Conservation (phyloP, 2,329 filamentous ascomycete species). For the Tolypocladium inflatum region DNA sequence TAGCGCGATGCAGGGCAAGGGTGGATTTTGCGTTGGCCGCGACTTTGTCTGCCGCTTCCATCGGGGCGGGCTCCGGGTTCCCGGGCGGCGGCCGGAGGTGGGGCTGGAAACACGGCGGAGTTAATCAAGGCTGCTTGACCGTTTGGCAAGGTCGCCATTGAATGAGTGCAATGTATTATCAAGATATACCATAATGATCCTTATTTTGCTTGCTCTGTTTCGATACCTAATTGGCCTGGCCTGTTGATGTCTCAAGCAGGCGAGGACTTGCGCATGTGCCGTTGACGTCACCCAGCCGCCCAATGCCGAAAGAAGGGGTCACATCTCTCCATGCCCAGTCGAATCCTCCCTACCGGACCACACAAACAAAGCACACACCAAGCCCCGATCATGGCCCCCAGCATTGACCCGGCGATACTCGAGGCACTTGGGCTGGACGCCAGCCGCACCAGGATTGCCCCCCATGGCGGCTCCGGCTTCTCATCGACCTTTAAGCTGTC, state of each 20-base stretch:
- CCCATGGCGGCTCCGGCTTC: slow-evolving; percentile 59
- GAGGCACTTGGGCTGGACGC: slow-evolving; percentile 51
- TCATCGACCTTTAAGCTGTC: slow-evolving; percentile 55
- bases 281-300: neutral
- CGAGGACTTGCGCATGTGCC: neutral
- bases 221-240: neutral
- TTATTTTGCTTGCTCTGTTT: neutral
- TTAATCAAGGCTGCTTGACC: neutral
- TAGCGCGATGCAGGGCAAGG: neutral
- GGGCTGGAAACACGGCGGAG: neutral
- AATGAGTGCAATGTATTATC: neutral
- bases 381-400: slow-evolving; percentile 27
- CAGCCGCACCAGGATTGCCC: slow-evolving; percentile 41
- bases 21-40: neutral
- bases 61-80: neutral
- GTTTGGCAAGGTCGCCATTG: neutral
- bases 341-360: neutral
- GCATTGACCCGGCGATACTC: slow-evolving; percentile 53
- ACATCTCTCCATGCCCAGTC: neutral
- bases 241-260: neutral
- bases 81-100: neutral
- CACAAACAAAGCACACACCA: neutral
- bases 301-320: neutral
- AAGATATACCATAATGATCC: neutral
- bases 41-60: neutral